These are phyloP conservation scores for Gonapodya sp. DNA, from an alignment of 192 early-diverging fungal species.

Conservation along the genomic window DNA sequence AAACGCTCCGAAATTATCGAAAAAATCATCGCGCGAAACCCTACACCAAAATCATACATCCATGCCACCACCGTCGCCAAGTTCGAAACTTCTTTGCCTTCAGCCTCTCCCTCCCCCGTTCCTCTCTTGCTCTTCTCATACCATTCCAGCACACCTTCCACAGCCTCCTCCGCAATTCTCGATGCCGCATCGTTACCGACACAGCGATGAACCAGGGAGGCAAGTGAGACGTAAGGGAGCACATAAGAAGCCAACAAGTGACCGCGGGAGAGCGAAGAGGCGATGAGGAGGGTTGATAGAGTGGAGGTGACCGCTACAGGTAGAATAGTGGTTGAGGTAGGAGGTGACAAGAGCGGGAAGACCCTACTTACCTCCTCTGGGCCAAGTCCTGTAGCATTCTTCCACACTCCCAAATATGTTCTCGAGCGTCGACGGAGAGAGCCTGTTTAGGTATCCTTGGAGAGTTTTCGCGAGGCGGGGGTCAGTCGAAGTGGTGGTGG, in stretches of 20 bases:
- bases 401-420: background rate
- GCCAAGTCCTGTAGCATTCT: slow-evolving; percentile 42
- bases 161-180: background rate
- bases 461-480: slow-evolving; percentile 65
- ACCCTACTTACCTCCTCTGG: slow-evolving; percentile 35
- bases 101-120: background rate
- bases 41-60: slow-evolving; percentile 53
- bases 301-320: background rate
- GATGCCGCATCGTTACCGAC: background rate
- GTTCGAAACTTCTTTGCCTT: slow-evolving; percentile 34
- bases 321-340: background rate
- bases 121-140: background rate
- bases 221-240: background rate
- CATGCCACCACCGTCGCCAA: slow-evolving; percentile 76
- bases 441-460: slow-evolving; percentile 80
- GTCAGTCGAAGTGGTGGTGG: slow-evolving; percentile 54
- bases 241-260: background rate
- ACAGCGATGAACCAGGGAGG: background rate
- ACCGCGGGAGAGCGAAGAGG: background rate
- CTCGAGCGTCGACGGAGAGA: background rate
- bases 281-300: background rate
- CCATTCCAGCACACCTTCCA: background rate
- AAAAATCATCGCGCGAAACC: slow-evolving; percentile 65
- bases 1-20: slow-evolving; percentile 84
- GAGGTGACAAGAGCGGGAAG: background rate